These are phyloP conservation scores for Colletotrichum acutatum DNA, from an alignment of 2,329 filamentous ascomycete genomes.

Conservation along the genomic window DNA sequence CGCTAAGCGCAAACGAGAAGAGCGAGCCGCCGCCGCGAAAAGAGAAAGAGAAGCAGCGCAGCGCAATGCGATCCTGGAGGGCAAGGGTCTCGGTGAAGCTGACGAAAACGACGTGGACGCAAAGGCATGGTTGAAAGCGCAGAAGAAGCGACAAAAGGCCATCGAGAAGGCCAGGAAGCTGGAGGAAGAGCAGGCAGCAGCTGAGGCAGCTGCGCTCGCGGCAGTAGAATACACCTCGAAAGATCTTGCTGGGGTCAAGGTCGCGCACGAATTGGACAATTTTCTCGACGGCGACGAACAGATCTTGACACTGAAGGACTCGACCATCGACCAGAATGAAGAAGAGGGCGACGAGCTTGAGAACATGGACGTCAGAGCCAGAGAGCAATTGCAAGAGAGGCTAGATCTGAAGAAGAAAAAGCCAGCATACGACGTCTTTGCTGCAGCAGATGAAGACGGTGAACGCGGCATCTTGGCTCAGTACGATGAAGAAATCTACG, in stretches of 20 bases:
- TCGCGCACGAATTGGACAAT: conserved; percentile 85
- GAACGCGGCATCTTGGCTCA: conserved; percentile 81
- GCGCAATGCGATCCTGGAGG: conserved; percentile 79
- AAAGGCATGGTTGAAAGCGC: conserved; percentile 85
- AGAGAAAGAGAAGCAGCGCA: conserved; percentile 88
- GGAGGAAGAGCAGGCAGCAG: conserved; percentile 82
- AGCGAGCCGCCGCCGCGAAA: conserved; percentile 84
- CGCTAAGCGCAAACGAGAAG: conserved; percentile 81
- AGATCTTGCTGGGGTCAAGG: conserved; percentile 90
- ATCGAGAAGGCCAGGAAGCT: conserved; percentile 79
- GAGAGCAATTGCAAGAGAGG: conserved; percentile 78
- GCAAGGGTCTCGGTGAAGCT: conserved; percentile 83
- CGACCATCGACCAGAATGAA: conserved; percentile 84
- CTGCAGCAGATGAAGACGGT: conserved; percentile 70
- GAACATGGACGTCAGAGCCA: conserved; percentile 77
- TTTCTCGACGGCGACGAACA: conserved; percentile 89
- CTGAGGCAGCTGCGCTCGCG: conserved; percentile 73
- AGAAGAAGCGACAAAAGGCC: conserved; percentile 95
- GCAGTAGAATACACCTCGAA: conserved; percentile 80
- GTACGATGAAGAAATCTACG: conserved; percentile 94
- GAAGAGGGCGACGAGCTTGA: conserved; percentile 93
- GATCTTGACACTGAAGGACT: conserved; percentile 93
- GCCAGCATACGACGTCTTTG: conserved; percentile 86
- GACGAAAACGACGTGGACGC: conserved; percentile 79
- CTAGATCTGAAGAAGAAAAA: conserved; percentile 91